These are phyloP conservation scores for Alternaria angustiovoidea DNA, from an alignment of 2,329 filamentous ascomycete genomes.

Conservation along the genomic window DNA sequence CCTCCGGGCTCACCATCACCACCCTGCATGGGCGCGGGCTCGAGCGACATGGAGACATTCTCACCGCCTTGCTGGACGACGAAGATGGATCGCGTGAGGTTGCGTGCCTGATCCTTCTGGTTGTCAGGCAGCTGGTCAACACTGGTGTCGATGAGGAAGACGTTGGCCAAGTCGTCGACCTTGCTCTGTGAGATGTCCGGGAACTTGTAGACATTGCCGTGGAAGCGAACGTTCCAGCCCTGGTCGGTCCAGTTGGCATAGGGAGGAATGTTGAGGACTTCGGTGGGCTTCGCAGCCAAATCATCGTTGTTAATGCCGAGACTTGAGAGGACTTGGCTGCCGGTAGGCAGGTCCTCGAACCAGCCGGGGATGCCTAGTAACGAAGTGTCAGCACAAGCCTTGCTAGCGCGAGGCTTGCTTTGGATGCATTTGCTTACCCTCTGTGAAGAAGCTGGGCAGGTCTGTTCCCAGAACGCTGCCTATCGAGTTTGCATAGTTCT, in stretches of 20 bases:
- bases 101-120: slow-evolving; percentile 73
- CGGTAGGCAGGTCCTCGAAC: slow-evolving; percentile 70
- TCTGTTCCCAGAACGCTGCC: slow-evolving; percentile 46
- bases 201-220: slow-evolving; percentile 83
- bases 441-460: slow-evolving; percentile 49
- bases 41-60: slow-evolving; percentile 70
- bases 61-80: slow-evolving; percentile 75
- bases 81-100: slow-evolving; percentile 76
- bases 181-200: slow-evolving; percentile 71
- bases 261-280: slow-evolving; percentile 73
- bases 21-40: slow-evolving; percentile 66
- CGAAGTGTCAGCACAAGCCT: slow-evolving; percentile 30
- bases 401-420: slow-evolving; percentile 15
- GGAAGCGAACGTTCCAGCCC: slow-evolving; percentile 79
- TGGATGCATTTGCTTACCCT: slow-evolving; percentile 33
- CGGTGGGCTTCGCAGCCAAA: slow-evolving; percentile 69
- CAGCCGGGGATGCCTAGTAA: slow-evolving; percentile 67
- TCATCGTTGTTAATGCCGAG: slow-evolving; percentile 67
- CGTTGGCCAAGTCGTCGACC: slow-evolving; percentile 73
- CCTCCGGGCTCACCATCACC: slow-evolving; percentile 59
- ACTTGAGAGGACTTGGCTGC: slow-evolving; percentile 66
- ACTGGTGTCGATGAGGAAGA: slow-evolving; percentile 72
- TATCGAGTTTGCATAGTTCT: slow-evolving; percentile 40
- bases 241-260: slow-evolving; percentile 79
- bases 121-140: slow-evolving; percentile 66